Percentiles rank a stretch among this genome's conserved stretches.
Conservation (phyloP, 1,284 basidiomycete genomes). For the Rugosomyces carneus region DNA sequence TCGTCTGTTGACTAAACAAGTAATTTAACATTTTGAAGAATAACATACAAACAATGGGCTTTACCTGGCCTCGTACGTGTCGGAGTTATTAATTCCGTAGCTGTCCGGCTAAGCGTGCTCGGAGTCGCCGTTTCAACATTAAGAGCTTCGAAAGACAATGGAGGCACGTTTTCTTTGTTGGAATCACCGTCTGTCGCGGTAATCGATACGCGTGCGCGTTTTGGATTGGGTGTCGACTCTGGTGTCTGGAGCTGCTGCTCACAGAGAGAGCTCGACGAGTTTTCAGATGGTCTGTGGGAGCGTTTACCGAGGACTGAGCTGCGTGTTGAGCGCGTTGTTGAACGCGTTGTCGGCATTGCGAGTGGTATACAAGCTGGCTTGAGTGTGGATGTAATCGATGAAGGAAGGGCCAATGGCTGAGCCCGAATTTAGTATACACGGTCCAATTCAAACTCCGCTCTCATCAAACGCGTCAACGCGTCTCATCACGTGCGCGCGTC, state of each 20-base stretch:
- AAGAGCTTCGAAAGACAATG: slow-evolving; percentile 34
- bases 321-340: slow-evolving; percentile 31
- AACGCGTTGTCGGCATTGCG: slow-evolving; percentile 19
- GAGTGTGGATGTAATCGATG: slow-evolving; percentile 22
- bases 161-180: slow-evolving; percentile 76
- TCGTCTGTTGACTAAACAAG: slow-evolving; percentile 10
- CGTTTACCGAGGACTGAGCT: slow-evolving; percentile 57
- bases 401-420: slow-evolving; percentile 12
- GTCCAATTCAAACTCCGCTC: slow-evolving; percentile 28
- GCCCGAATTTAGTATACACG: slow-evolving; percentile 17
- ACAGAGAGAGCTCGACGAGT: slow-evolving; percentile 23
- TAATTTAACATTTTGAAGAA: slow-evolving; percentile 15
- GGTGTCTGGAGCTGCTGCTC: slow-evolving; percentile 48
- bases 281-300: slow-evolving; percentile 35
- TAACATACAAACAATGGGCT: slow-evolving; percentile 12
- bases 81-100: slow-evolving; percentile 40
- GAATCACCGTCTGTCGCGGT: slow-evolving; percentile 44
- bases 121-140: slow-evolving; percentile 31
- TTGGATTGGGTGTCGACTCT: slow-evolving; percentile 57
- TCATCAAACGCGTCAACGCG: slow-evolving; percentile 34
- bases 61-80: slow-evolving; percentile 33
- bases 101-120: slow-evolving; percentile 38
- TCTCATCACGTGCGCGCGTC: slow-evolving; percentile 26
- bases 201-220: slow-evolving; percentile 48
- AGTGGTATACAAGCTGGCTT: slow-evolving; percentile 14